Evolutionary conservation across 345 rosid genomes (phyloP).

Genomic region (Sapria himalayana): DNA sequence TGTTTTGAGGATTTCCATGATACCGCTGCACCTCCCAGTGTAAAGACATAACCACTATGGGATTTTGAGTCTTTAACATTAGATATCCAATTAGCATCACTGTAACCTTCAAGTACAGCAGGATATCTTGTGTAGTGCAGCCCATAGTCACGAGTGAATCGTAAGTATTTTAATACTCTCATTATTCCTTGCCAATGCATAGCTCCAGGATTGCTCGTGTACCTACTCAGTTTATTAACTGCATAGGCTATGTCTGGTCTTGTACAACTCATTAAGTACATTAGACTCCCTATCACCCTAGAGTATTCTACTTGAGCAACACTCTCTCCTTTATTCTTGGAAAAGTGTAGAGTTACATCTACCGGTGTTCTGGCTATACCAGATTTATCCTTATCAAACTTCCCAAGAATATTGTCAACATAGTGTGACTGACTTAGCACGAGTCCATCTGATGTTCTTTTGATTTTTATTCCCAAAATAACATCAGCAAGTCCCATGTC

Average conservation of each 20-base stretch:
- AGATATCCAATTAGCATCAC: too few species aligned
- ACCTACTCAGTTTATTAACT: background rate
- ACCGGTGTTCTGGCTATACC: background rate
- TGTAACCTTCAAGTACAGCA: background rate
- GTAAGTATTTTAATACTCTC: background rate
- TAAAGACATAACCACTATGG: too few species aligned
- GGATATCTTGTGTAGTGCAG: background rate
- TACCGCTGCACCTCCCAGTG: too few species aligned
- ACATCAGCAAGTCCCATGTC: conserved; percentile 1
- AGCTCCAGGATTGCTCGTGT: background rate
- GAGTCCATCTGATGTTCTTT: background rate
- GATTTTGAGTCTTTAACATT: too few species aligned
- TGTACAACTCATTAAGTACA: background rate
- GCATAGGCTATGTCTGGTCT: background rate
- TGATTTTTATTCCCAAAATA: background rate
- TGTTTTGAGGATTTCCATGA: too few species aligned
- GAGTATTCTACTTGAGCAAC: background rate
- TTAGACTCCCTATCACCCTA: background rate
- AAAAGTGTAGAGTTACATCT: background rate
- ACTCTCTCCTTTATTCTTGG: background rate
- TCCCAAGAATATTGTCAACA: background rate
- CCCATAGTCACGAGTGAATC: background rate
- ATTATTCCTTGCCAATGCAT: background rate
- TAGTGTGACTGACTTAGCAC: background rate
- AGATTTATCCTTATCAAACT: background rate